Evolutionary conservation across 768 basidiomycete species (phyloP).

Genomic region (Lactarius sp.): DNA sequence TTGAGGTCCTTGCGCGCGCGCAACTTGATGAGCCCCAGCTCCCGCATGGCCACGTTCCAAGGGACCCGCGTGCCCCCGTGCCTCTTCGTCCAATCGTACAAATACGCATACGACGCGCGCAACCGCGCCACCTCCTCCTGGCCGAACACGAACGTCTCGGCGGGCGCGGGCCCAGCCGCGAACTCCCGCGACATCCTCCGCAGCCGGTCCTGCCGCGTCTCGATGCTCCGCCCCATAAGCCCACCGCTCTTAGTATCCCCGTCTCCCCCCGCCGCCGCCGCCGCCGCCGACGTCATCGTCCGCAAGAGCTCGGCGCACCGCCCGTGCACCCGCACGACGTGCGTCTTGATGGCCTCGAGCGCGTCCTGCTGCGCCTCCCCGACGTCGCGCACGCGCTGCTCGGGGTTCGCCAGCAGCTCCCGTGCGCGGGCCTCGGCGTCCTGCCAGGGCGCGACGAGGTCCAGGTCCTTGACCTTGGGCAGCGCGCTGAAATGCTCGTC

Average conservation of each 20-base stretch:
- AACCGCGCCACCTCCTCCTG: slow-evolving; percentile 35
- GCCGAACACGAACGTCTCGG: slow-evolving; percentile 27
- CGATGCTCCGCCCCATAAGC: slow-evolving; percentile 41
- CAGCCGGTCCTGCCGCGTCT: slow-evolving; percentile 44
- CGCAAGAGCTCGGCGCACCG: background rate
- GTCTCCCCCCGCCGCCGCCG: no score
- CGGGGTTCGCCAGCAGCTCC: slow-evolving; percentile 37
- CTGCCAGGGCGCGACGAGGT: slow-evolving; percentile 38
- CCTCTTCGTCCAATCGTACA: slow-evolving; percentile 32
- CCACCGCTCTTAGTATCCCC: background rate
- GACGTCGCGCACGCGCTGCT: slow-evolving; percentile 32
- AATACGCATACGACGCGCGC: slow-evolving; percentile 51
- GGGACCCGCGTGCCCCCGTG: slow-evolving; percentile 39
- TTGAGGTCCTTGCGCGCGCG: slow-evolving; percentile 39
- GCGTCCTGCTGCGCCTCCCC: slow-evolving; percentile 24
- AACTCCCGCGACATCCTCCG: slow-evolving; percentile 43
- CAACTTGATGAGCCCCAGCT: slow-evolving; percentile 50
- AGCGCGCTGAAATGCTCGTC: slow-evolving; percentile 30
- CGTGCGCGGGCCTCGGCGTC: slow-evolving; percentile 29
- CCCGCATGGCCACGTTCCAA: slow-evolving; percentile 51
- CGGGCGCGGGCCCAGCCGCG: slow-evolving; percentile 31
- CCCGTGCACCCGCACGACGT: background rate
- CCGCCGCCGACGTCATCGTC: background rate
- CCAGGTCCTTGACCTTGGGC: slow-evolving; percentile 24
- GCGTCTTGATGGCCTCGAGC: slow-evolving; percentile 10